Evolutionary conservation across 2,329 filamentous ascomycete genomes (phyloP), one percentile per base, ranked within the genome.

Genomic region (Apiospora pterosperma): DNA sequence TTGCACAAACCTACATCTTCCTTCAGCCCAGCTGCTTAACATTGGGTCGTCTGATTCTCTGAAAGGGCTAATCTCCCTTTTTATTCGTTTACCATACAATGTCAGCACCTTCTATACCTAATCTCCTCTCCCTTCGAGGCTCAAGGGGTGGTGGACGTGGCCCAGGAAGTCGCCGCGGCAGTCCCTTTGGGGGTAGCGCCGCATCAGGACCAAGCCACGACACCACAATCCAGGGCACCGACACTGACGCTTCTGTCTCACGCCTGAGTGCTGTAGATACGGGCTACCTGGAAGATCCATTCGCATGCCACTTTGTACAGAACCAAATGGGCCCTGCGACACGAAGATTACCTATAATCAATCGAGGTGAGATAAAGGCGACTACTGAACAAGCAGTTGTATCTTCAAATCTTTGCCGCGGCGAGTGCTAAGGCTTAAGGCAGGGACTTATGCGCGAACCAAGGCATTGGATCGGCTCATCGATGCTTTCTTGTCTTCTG

Each of bases 391-490:
- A 16, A 61, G 12, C 48, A 34, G 48, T 55, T 16, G 39, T 48
- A 21, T 36, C 19, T 34, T 34, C 36, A 39, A 59, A 21, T 36
- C 10, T 28, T 64, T 63, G 63, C 66, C 67, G 62, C 66, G 68
- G 62, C 67, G 64, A 66, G 66, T 71, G 71, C 70, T 73, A 67
- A 71, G 64, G 64, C 63, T 52, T 69, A 58, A 65, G 62, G 60
- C 69, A 95, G 93, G 93, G 62, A 98, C 95, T n/a, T 98, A 97
- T 73, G 90, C 94, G 25, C 89, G 96, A 67, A 97, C 94, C 10
- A 87, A 85, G 5, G 92, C 92, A 28, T 89, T 99, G 68, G 93
- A 99, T 77, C 81, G 78, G 14, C 86, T 99, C 0, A 87, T 98
- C 44, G 76, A 86, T 62, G 82, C 81, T 8, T 98, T 98, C 72